phyloP scores from a whole-genome alignment of 768 basidiomycete species.

The Pisolithus albus region DNA sequence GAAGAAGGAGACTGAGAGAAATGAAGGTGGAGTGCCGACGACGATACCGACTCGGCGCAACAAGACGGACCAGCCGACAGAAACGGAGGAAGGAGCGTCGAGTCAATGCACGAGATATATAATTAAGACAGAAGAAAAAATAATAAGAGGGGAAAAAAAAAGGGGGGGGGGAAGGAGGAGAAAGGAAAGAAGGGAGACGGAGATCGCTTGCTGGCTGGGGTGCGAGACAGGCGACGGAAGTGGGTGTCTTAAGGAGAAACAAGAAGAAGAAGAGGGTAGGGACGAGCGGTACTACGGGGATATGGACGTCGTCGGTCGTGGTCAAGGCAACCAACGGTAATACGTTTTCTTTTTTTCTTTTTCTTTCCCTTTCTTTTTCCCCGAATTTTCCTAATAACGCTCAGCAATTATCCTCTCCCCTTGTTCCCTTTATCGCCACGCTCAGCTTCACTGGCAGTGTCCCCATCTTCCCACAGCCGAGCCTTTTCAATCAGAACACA shows the following conservation, averaged over 20 bases:
- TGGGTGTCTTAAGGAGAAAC: conserved; percentile 12
- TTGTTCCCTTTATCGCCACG: conserved; percentile 5
- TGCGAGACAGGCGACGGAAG: not conserved
- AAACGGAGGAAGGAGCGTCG: not conserved
- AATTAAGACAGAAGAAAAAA: conserved; percentile 13
- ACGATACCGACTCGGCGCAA: conserved; percentile 24
- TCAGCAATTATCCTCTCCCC: too few species aligned
- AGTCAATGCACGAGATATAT: conserved; percentile 10
- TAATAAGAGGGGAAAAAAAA: conserved; percentile 21
- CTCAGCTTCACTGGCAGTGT: not conserved
- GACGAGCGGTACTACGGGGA: conserved; percentile 18
- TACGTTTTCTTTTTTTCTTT: not conserved
- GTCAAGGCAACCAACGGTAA: conserved; percentile 42
- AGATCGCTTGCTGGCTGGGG: too few species aligned
- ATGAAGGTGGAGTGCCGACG: conserved; percentile 33
- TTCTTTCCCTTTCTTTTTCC: not conserved
- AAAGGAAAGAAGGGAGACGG: not conserved
- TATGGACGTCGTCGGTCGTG: conserved; percentile 38
- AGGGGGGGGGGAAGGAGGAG: conserved; percentile 3
- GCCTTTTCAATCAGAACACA: not conserved
- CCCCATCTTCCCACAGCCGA: conserved; percentile 6
- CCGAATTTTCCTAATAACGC: not conserved
- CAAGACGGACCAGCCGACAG: conserved; percentile 53
- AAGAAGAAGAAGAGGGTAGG: not conserved
- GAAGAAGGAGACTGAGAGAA: conserved; percentile 15